These are phyloP conservation scores for Neonectria sp. DNA, from an alignment of 2,329 filamentous ascomycete genomes.

Conservation along the genomic window DNA sequence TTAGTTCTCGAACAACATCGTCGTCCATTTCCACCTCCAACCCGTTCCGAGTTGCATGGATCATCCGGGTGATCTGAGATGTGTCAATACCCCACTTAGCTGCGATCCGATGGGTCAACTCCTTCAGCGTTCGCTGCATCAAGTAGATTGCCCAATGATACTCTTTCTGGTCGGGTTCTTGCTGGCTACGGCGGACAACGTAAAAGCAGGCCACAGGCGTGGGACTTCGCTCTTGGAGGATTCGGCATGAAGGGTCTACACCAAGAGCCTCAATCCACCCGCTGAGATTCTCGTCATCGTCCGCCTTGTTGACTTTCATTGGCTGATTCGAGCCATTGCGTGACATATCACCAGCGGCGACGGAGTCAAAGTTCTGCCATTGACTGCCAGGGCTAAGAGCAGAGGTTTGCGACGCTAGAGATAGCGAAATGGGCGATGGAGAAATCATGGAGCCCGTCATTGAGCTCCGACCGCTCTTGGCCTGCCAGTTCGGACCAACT, in stretches of 20 bases:
- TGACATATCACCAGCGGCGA: constrained; percentile 64
- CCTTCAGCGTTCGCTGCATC: constrained; percentile 79
- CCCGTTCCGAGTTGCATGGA: constrained; percentile 81
- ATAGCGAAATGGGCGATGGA: constrained; percentile 76
- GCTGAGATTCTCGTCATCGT: constrained; percentile 76
- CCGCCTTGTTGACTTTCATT: constrained; percentile 66
- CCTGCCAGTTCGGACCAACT: constrained; percentile 66
- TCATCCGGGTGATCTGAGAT: constrained; percentile 76
- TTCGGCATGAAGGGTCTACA: constrained; percentile 87
- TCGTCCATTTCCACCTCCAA: constrained; percentile 91
- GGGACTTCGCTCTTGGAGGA: constrained; percentile 79
- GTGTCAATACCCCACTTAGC: constrained; percentile 87
- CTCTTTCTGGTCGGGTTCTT: constrained; percentile 68
- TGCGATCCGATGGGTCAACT: constrained; percentile 81
- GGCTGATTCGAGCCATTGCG: constrained; percentile 67
- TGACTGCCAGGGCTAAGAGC: constrained; percentile 58
- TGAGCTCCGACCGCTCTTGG: constrained; percentile 68
- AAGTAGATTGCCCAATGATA: constrained; percentile 91
- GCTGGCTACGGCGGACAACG: constrained; percentile 71
- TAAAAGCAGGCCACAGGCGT: constrained; percentile 93
- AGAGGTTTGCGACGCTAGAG: constrained; percentile 71
- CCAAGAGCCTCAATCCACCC: constrained; percentile 94
- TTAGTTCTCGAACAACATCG: constrained; percentile 85
- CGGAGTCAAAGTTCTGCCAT: constrained; percentile 73
- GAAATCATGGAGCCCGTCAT: constrained; percentile 75